Conservation (phyloP, 179 eudicot species). For the Heliamphora pulchella region DNA sequence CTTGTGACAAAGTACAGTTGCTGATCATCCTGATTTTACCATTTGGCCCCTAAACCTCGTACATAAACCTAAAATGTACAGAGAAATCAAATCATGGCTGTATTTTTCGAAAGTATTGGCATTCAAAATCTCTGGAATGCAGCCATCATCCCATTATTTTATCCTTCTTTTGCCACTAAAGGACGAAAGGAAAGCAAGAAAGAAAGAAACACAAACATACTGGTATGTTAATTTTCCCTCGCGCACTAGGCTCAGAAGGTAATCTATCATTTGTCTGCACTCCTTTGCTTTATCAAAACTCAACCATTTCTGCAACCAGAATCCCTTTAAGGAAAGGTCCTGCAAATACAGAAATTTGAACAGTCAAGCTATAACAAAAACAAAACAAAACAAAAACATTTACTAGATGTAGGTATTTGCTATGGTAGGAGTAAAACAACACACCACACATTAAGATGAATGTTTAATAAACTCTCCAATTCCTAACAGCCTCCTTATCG, state of each 20-base stretch:
- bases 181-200: constrained; percentile 3
- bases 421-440: neutral
- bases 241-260: constrained; percentile 52
- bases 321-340: constrained; percentile 89
- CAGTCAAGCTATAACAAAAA: neutral
- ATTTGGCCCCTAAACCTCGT: neutral
- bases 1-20: neutral
- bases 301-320: constrained; percentile 91
- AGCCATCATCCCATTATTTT: neutral
- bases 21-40: constrained; percentile 1
- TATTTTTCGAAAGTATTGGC: neutral
- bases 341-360: constrained; percentile 23
- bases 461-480: neutral
- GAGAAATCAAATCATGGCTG: neutral
- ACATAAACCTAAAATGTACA: neutral
- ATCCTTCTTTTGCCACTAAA: neutral
- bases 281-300: constrained; percentile 61
- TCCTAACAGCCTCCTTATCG: neutral
- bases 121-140: neutral
- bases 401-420: neutral
- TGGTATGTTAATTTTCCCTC: constrained; percentile 72
- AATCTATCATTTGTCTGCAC: constrained; percentile 71
- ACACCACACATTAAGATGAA: neutral
- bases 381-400: too few relatives aligned
- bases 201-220: constrained; percentile 35